Percentiles rank a stretch among this genome's conserved stretches.
Conservation (phyloP, 192 early-diverging fungal genomes). For the Coemansia sp. region DNA sequence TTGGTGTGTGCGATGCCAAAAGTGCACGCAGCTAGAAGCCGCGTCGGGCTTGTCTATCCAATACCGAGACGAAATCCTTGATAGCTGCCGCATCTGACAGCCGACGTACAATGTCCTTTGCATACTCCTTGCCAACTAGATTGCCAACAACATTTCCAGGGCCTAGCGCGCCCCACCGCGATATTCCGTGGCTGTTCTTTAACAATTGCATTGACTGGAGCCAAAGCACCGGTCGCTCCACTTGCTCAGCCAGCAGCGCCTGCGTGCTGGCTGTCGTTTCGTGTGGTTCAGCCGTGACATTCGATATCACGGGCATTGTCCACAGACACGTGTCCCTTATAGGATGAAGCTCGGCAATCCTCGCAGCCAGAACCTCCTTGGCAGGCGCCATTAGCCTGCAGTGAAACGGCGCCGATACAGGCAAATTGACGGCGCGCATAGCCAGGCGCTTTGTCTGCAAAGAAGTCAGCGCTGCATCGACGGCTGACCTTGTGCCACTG, state of each 20-base stretch:
- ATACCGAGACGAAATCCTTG: slow-evolving; percentile 42
- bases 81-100: slow-evolving; percentile 35
- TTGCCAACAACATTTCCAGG: slow-evolving; percentile 88
- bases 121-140: slow-evolving; percentile 83
- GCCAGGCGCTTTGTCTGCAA: slow-evolving; percentile 82
- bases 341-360: slow-evolving; percentile 62
- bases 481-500: slow-evolving; percentile 83
- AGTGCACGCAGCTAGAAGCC: slow-evolving; percentile 18
- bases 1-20: neutral
- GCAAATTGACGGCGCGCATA: slow-evolving; percentile 82
- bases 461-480: slow-evolving; percentile 77
- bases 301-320: slow-evolving; percentile 83
- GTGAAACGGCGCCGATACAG: slow-evolving; percentile 97
- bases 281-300: slow-evolving; percentile 87
- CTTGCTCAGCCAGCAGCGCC: slow-evolving; percentile 69
- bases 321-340: slow-evolving; percentile 62
- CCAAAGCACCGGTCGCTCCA: slow-evolving; percentile 88
- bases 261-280: slow-evolving; percentile 59
- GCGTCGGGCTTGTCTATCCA: slow-evolving; percentile 38
- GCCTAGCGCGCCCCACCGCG: slow-evolving; percentile 84
- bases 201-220: slow-evolving; percentile 78
- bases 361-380: slow-evolving; percentile 67
- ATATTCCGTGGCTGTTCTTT: slow-evolving; percentile 68
- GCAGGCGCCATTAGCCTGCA: slow-evolving; percentile 90
- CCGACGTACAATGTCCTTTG: slow-evolving; percentile 65